Conservation (phyloP, 768 basidiomycete species). For the Neoboletus magnificus region DNA sequence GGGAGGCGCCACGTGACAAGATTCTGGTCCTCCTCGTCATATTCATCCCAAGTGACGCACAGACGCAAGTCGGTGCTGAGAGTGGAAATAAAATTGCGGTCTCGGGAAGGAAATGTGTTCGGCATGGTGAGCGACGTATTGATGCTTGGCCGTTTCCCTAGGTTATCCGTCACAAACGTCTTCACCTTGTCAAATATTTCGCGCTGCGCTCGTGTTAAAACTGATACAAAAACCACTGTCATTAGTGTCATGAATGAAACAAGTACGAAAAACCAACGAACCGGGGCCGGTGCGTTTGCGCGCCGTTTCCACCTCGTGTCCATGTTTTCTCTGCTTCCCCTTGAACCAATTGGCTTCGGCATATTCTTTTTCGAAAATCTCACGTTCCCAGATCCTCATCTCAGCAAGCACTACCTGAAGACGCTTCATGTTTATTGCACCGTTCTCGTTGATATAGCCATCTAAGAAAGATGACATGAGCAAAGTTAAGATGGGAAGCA, state of each 20-base stretch:
- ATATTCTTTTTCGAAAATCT: constrained; percentile 89
- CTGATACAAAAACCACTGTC: constrained; percentile 30
- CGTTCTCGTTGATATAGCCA: constrained; percentile 91
- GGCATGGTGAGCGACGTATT: constrained; percentile 57
- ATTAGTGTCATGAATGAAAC: neutral
- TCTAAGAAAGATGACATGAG: constrained; percentile 41
- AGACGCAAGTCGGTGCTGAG: constrained; percentile 79
- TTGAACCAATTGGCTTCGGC: constrained; percentile 91
- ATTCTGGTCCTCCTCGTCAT: constrained; percentile 77
- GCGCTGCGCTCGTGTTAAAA: constrained; percentile 71
- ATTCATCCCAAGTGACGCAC: constrained; percentile 88
- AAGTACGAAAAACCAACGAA: constrained; percentile 33
- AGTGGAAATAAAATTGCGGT: constrained; percentile 73
- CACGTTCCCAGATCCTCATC: constrained; percentile 83
- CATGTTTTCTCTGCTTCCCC: constrained; percentile 81
- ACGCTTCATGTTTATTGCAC: constrained; percentile 73
- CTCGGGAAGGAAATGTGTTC: constrained; percentile 77
- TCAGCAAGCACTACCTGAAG: constrained; percentile 87
- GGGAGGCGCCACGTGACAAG: constrained; percentile 69
- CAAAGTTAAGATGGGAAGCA: neutral
- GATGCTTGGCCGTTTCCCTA: constrained; percentile 28
- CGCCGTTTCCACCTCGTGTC: constrained; percentile 61
- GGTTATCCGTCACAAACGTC: constrained; percentile 59
- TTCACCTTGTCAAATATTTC: constrained; percentile 78
- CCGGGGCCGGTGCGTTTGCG: constrained; percentile 61